Base-by-base conservation (phyloP, 495 filamentous ascomycete species). In the Hypoxylon intermedium region DNA sequence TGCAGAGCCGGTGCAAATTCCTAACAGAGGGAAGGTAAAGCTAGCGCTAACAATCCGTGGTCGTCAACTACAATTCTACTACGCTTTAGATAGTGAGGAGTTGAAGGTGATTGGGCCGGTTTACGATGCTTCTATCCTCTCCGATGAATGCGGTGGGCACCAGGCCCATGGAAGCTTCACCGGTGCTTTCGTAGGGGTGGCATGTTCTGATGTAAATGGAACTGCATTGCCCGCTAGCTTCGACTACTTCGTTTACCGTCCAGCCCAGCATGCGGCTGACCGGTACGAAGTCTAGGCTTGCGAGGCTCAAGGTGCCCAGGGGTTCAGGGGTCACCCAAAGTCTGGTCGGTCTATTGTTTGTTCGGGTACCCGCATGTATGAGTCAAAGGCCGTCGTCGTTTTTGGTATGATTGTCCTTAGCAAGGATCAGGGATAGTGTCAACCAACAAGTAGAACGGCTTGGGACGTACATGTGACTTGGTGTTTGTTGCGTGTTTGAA, bases 141-240 rank as follows among this genome's bases (percentile, higher is more conserved):
- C 72, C 1, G 82, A 84, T 52, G 82, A 84, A 68, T 84, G 82
- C 34, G 82, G 82, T 18, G 82, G 82, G 0, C 82, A 84, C 49
- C 79, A 79, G 61, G 73, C 67, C 3, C 79, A 82, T 55, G 82
- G 82, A 5, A 84, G 82, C 56, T 84, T 84, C 52, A 84, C 82
- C 18, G 82, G 82, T 0, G 80, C 82, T 13, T 83, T 84, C 64
- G 79, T 83, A 6, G 82, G 82, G 0, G 61, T 84, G 41, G 82
- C 82, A 9, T 78, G 76, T 18, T 81, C 77, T 9, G 82, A 83
- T 61, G n/a, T 81, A 28, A 82, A 83, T 58, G 81, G 82, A 7
- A 74, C 71, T 24, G 80, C 63, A 21, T 46, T 70, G 51, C 57
- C 65, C 49, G 81, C 82, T 2, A 72, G 47, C 38, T 84, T 83